phyloP scores from a whole-genome alignment of 2,329 filamentous ascomycete species.

The Podosphaera aphanis region DNA sequence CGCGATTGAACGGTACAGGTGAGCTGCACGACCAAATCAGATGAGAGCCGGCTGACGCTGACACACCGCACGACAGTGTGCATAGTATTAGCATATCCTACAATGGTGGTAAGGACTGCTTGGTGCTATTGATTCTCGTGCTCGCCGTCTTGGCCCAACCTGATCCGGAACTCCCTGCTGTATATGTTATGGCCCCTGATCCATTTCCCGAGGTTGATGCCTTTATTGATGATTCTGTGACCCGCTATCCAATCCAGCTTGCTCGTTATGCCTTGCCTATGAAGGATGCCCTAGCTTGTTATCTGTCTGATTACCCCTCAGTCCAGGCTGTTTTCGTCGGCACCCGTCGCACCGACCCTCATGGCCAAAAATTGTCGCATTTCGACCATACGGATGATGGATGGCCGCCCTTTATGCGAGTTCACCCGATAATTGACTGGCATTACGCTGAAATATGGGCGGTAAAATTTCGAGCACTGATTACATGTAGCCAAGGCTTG shows the following conservation, averaged over 20 bases:
- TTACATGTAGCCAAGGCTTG: not conserved
- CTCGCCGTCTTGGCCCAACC: conserved; percentile 37
- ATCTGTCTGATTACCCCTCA: conserved; percentile 37
- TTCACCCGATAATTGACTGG: conserved; percentile 96
- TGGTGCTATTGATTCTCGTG: conserved; percentile 73
- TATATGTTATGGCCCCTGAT: conserved; percentile 70
- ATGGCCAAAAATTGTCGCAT: conserved; percentile 52
- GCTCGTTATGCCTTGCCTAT: conserved; percentile 56
- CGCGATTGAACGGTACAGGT: conserved; percentile 56
- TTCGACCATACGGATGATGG: conserved; percentile 74
- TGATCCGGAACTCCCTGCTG: conserved; percentile 38
- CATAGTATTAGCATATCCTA: conserved; percentile 39
- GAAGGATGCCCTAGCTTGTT: conserved; percentile 57
- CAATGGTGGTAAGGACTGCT: conserved; percentile 94
- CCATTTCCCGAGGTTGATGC: conserved; percentile 70
- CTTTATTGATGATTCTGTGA: conserved; percentile 48
- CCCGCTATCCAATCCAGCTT: conserved; percentile 51
- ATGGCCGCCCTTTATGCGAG: conserved; percentile 80
- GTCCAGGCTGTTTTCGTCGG: conserved; percentile 71
- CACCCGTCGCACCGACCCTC: conserved; percentile 75
- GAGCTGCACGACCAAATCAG: conserved; percentile 3
- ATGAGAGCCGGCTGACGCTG: too few relatives aligned
- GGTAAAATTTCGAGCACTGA: conserved; percentile 28
- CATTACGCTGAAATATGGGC: conserved; percentile 89
- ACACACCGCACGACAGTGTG: too few relatives aligned